Evolutionary conservation across 805 yeast species (phyloP), one percentile per base, ranked within the genome.

Genomic region (Scheffersomyces ergatensis): DNA sequence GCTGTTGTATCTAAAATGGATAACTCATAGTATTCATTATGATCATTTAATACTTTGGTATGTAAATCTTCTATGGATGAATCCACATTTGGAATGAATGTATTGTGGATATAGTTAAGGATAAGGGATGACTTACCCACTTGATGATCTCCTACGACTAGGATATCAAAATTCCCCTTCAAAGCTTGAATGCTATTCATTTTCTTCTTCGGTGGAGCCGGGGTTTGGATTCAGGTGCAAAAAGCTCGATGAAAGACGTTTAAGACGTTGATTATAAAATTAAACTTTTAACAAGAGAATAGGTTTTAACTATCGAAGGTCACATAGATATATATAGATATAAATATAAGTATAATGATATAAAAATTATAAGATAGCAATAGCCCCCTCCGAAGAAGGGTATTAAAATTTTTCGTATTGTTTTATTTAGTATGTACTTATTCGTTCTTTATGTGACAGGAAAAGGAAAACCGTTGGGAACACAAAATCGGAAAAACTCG

Each of bases 1-100:
- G 60, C 44, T 7, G 51, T 40, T 18, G 64, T 54, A 39, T 67
- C 74, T 33, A 66, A 48, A 9, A 69, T 63, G 9, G 67, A 49
- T 13, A 65, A 47, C 39, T 59, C 64, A 36, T 53, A 42, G 31
- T 51, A 53, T 29, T 43, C 44, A n/a, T 43, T 35, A 12, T 48
- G 52, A 11, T 36, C 33, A 11, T 46, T 33, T 17, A 55, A 36
- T 5, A 45, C 39, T 31, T 50, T 54, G 30, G 54, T 48, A 40
- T 58, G 57, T 21, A 62, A 34, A 23, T 62, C 63, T 39, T 64
- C 67, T 2, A 48, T 46, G 11, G 42, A 37, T 14, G 53, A 36
- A 13, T 57, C 62, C 3, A 43, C 17, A 12, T 43, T 40, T 3
- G 48, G 53, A 8, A 60, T 47, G 37, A 45, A 58, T 19, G 43